Percentiles rank a stretch among this genome's conserved stretches.
These are phyloP conservation scores for Craspedostauros australis DNA, from an alignment of 108 stramenopile species.

Conservation along the genomic window DNA sequence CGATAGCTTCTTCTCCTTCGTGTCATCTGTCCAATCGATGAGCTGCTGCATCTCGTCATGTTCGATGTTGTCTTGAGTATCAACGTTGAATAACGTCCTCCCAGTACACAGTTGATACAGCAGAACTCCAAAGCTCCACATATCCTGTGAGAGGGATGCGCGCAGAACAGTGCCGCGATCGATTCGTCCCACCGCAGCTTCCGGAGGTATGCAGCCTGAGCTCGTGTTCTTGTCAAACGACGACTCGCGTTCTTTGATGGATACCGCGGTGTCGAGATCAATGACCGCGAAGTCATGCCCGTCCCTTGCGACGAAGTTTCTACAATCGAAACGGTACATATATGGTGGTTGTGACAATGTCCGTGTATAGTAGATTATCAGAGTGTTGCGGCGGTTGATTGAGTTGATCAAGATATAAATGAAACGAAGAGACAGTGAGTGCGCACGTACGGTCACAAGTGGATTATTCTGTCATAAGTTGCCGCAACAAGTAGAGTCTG, in stretches of 20 bases:
- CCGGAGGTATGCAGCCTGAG: slow-evolving; percentile 13
- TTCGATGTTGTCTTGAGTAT: slow-evolving; percentile 10
- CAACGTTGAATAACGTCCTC: slow-evolving; percentile 16
- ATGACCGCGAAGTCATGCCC: slow-evolving; percentile 9
- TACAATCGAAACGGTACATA: no score
- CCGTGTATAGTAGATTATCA: no score
- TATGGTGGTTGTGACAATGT: no score
- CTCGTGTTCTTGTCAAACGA: slow-evolving; percentile 9
- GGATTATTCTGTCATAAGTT: no score
- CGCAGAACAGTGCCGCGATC: neutral
- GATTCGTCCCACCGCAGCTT: slow-evolving; percentile 10
- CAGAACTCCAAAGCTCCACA: slow-evolving; percentile 25
- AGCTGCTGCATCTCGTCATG: slow-evolving; percentile 7
- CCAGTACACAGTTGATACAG: slow-evolving; percentile 18
- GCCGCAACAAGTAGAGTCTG: no score
- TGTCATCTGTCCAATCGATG: slow-evolving; percentile 3
- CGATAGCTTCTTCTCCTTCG: slow-evolving; percentile 8
- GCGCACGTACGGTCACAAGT: no score
- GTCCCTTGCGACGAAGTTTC: slow-evolving; percentile 9
- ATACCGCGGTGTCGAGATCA: slow-evolving; percentile 9
- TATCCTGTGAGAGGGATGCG: slow-evolving; percentile 11
- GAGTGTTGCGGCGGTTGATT: no score
- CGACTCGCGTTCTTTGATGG: slow-evolving; percentile 3
- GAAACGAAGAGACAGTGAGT: no score
- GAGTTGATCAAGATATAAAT: no score